Evolutionary conservation across 352 stramenopile species (phyloP), one percentile per base, ranked within the genome.

Genomic region (Pythium chondricola): DNA sequence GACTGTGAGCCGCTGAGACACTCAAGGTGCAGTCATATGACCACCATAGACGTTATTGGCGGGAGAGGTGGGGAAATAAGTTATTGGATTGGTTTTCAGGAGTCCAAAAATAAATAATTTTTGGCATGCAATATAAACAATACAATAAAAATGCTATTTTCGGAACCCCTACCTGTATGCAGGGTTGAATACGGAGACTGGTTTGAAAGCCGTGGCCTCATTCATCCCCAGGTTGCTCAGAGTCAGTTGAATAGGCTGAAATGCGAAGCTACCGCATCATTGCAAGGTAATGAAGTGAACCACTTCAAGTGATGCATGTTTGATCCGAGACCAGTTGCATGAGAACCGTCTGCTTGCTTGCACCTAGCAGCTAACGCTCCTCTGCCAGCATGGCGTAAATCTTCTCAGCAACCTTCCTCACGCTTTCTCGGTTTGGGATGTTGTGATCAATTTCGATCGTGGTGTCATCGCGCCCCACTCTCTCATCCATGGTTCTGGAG

Each of bases 401-500:
- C 26, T 48, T 48, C 26, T 48, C 42, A 10, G 42, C 42, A 37
- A 48, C 20, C 20, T 48, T 25, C 42, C 37, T 48, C 8, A 48
- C 42, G 13, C 22, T 37, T 37, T 48, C 42, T 35, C 30, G 42
- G 7, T 21, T 48, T n/a, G 42, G 42, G 27, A 48, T 48, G 27
- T 37, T 37, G 27, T 48, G 42, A 13, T 13, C 29, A 37, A 48
- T 22, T 10, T 48, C 20, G 16, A 48, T 48, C 13, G 26, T 37
- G 9, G 42, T 17, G 11, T 48, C 22, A 45, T 45, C 27, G 27
- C 50, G 32, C 25, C 46, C 50, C 0, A 58, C 13, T 33, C 31
- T 31, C 26, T 56, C 52, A 51, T 62, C 47, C 43, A 61, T 21
- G 46, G 40, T 56, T 62, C 43, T 62, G 16, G 58, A 66, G 40